Evolutionary conservation across 2,329 filamentous ascomycete genomes (phyloP).

Genomic region (Teratosphaeria gauchensis): DNA sequence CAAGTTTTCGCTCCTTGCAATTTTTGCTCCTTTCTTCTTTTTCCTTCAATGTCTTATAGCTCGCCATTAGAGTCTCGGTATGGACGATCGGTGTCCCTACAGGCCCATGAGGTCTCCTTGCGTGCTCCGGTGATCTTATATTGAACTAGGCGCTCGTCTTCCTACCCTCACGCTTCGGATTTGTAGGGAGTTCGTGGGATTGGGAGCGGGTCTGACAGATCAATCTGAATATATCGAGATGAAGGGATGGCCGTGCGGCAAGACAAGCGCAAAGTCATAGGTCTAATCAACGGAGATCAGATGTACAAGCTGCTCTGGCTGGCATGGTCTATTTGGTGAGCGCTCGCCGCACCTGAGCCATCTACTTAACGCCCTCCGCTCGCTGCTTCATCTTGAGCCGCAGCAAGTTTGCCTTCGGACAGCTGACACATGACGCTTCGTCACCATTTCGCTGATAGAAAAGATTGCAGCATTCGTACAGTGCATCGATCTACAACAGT

Average conservation of each 20-base stretch:
- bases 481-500: constrained; percentile 57
- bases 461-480: constrained; percentile 87
- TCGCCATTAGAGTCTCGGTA: constrained; percentile 99
- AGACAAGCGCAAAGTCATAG: neutral
- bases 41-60: constrained; percentile 67
- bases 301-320: neutral
- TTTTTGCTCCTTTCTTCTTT: constrained; percentile 25
- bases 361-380: constrained; percentile 32
- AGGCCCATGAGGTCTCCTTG: constrained; percentile 66
- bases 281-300: neutral
- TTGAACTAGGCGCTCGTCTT: constrained; percentile 16
- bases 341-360: neutral
- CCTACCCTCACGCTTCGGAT: neutral
- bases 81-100: constrained; percentile 87
- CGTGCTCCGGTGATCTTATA: constrained; percentile 99
- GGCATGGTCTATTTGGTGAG: neutral
- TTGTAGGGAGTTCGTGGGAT: neutral
- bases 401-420: constrained; percentile 71
- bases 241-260: neutral
- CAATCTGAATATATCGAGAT: neutral
- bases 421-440: constrained; percentile 66
- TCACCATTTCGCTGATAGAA: constrained; percentile 79
- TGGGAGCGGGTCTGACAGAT: neutral
- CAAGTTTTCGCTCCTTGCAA: neutral
- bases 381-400: constrained; percentile 78